phyloP scores from a whole-genome alignment of 345 rosid species.

The Jatropha curcas region DNA sequence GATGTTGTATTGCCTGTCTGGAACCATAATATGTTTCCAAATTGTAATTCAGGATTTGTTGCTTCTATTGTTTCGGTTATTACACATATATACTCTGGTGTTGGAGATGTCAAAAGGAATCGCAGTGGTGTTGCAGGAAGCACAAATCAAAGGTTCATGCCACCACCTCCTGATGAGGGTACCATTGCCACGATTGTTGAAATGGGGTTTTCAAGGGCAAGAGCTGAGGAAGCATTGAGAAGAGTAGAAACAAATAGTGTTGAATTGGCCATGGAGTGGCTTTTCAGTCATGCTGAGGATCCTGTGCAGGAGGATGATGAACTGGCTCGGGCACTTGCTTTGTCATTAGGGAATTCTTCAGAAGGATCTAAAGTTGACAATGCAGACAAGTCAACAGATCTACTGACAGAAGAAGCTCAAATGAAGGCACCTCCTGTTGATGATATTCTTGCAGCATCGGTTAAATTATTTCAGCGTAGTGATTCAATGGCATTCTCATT shows the following conservation, averaged over 20 bases:
- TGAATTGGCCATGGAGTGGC: slow-evolving; percentile 98
- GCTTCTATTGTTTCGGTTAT: slow-evolving; percentile 75
- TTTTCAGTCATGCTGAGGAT: slow-evolving; percentile 81
- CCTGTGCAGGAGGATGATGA: slow-evolving; percentile 98
- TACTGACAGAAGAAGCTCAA: slow-evolving; percentile 46
- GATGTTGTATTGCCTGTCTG: slow-evolving; percentile 84
- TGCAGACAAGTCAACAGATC: slow-evolving; percentile 66
- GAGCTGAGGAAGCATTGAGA: slow-evolving; percentile 93
- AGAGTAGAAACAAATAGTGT: slow-evolving; percentile 95
- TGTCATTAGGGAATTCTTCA: slow-evolving; percentile 91
- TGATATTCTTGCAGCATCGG: slow-evolving; percentile 76
- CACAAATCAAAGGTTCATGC: slow-evolving; percentile 65
- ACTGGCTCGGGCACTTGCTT: slow-evolving; percentile 90
- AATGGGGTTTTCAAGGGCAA: slow-evolving; percentile 97
- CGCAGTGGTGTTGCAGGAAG: slow-evolving; percentile 64
- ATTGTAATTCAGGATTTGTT: slow-evolving; percentile 70
- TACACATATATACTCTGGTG: slow-evolving; percentile 81
- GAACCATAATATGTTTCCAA: slow-evolving; percentile 82
- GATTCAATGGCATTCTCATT: slow-evolving; percentile 75
- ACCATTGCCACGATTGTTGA: slow-evolving; percentile 84
- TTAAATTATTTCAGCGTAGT: slow-evolving; percentile 73
- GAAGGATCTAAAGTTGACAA: slow-evolving; percentile 72
- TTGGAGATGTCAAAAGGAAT: slow-evolving; percentile 77
- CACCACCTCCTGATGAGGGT: slow-evolving; percentile 90
- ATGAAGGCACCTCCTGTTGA: slow-evolving; percentile 78